Evolutionary conservation across 495 filamentous ascomycete genomes (phyloP), one percentile per base, ranked within the genome.

Genomic region (Hypoxylon lenormandii): DNA sequence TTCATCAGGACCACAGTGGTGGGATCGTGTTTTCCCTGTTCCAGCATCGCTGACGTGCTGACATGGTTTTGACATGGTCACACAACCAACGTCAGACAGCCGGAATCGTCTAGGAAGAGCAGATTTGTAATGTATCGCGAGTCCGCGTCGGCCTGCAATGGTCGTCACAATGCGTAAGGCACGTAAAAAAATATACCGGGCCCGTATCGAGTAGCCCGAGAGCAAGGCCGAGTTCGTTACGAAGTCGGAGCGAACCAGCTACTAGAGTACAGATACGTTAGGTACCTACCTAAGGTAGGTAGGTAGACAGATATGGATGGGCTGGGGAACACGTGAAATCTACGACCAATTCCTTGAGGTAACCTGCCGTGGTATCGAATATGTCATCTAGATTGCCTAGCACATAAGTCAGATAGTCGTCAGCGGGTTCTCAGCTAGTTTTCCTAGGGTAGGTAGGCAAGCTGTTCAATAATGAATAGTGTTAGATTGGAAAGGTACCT

Each of bases 1-100:
- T 28, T 18, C 38, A 45, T 56, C 52, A 3, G 59, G 49, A 64
- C 69, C 69, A 60, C 59, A 60, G 59, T 69, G 54, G 64, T 68
- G 64, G 64, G 49, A 64, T 68, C 54, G 60, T 50, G 59, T 60
- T 55, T 36, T 61, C 63, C 54, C 48, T 53, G 43, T 46, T 33
- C 21, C 19, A 40, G 65, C 21, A 8, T 58, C 30, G 5, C 28
- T 16, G 13, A 18, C 54, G 33, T 63, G 69, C 59, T 60, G 47
- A 28, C 30, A 19, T 26, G 23, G 23, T 26, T 26, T 26, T 2
- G 5, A 26, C 23, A 26, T 46, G 40, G 64, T 64, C 15, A 47
- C 53, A 70, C 57, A 60, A 19, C 47, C 49, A 64, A 67, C 49
- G 64, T 64, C 51, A 63, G 51, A 53, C 36, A 40, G 47, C 23